Base-by-base conservation (phyloP, 2,329 filamentous ascomycete genomes). In the Peltaster fructicola region DNA sequence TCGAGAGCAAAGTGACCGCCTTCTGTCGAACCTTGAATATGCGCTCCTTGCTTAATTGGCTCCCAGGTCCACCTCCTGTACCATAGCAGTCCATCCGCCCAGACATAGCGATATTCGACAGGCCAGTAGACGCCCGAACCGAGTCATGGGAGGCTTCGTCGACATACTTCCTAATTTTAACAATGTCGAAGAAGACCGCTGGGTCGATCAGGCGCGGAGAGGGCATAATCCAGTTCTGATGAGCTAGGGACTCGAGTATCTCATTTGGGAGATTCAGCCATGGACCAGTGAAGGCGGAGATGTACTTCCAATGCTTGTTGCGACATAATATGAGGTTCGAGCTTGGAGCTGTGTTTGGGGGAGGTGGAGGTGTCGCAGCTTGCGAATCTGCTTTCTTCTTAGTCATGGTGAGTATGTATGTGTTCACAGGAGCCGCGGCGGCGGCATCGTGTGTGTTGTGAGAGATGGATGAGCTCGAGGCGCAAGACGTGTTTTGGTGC, bases 221-320 rank as follows among this genome's bases (percentile, higher is more conserved):
- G 9, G 74, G 73, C 36, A 74, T 71, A 35, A 74, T 72, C 55
- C 74, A 84, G 53, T 85, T 88, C 47, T 69, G 71, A 53, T 80
- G 70, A 27, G 78, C 78, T 24, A 88, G 65, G 24, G 66, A 70
- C 48, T 84, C 74, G 51, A 90, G 70, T 29, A 82, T 67, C 50
- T 85, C 78, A 34, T 71, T 65, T 11, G 78, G 75, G 29, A 85
- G 59, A 49, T 81, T 73, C 8, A 84, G 65, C 80, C 80, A 88
- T 37, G 77, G 72, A 13, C 79, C 80, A 44, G 84, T 73, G 43
- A 79, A 88, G 14, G 73, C 76, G 12, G 77, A 82, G 30, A 88
- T 82, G 48, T 81, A 80, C 35, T 72, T 67, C 79, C 78, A 85
- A 54, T 85, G 77, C 70, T 75, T 75, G 51, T 75, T 74, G 40